These are phyloP conservation scores for Rehmannia glutinosa DNA, from an alignment of 257 asterid genomes.

Conservation along the genomic window DNA sequence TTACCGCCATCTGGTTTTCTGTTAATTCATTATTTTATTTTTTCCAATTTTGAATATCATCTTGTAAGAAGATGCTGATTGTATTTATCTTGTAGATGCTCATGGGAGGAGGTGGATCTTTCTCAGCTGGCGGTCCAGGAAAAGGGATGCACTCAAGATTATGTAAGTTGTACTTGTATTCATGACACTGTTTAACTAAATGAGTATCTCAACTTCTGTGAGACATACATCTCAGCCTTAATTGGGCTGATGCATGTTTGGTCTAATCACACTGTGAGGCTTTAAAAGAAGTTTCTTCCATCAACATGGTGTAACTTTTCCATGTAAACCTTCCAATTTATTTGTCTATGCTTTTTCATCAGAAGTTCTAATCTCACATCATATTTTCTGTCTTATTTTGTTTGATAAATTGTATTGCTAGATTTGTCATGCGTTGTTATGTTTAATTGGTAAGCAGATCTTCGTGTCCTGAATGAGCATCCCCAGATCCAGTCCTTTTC, in stretches of 20 bases:
- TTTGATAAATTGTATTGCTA: not conserved
- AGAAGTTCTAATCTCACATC: not conserved
- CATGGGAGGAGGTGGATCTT: constrained; percentile 99
- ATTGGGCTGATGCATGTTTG: not conserved
- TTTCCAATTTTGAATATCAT: no score
- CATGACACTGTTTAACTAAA: not conserved
- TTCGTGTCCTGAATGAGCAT: constrained; percentile 69
- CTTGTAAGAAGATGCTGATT: constrained; percentile 10
- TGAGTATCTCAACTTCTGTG: not conserved
- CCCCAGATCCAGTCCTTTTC: constrained; percentile 76
- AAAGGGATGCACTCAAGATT: constrained; percentile 94
- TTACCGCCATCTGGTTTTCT: not conserved
- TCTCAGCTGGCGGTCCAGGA: constrained; percentile 99
- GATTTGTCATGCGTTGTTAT: not conserved
- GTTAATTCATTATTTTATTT: not conserved
- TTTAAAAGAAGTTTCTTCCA: not conserved
- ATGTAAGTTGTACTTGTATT: constrained; percentile 45
- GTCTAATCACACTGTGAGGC: not conserved
- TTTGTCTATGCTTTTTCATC: not conserved
- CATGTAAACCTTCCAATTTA: no score
- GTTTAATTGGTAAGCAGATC: constrained; percentile 51
- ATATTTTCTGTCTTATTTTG: not conserved
- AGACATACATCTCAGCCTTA: not conserved
- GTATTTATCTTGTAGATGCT: constrained; percentile 58
- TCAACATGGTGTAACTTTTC: not conserved